Base-by-base conservation (phyloP, 2,329 filamentous ascomycete species). In the Aureobasidium subglaciale region DNA sequence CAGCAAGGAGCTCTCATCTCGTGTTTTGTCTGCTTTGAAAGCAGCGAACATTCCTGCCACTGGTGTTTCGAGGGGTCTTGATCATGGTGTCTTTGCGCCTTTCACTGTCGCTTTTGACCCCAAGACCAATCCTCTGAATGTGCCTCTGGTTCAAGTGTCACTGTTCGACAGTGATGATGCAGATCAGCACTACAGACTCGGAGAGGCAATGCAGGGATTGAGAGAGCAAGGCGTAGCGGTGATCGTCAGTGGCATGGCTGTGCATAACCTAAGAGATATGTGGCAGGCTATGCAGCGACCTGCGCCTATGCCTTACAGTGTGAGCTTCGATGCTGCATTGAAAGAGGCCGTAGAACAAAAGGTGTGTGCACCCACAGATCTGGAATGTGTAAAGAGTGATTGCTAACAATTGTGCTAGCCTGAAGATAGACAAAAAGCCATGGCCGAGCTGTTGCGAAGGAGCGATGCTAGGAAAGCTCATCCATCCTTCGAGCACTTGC, bases 21-120 rank as follows among this genome's bases (percentile, higher is more conserved):
- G 76, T 50, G 76, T 89, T 54, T 75, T 87, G 32, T 66, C 70
- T 15, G 67, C 79, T 49, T 72, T 89, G 5, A 70, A 72, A 3
- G 66, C 76, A 4, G 78, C 81, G 1, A 82, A 82, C 0, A 86
- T 90, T 63, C 73, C 79, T 53, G 78, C 81, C 1, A 72, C 81
- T 58, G 78, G 78, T 2, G 78, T 83, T 0, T 77, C 80, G 42
- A 74, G 86, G 37, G 87, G 86, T 0, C 73, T 89, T 1, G 87
- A 90, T 63, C 87, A 90, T 65, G 87, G 87, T 18, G 85, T 90
- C 22, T 90, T 85, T 77, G 84, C 81, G 0, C 80, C 81, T 10
- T 89, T 90, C 67, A 81, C 80, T 1, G 85, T 88, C 60, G 68
- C 68, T 5, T 72, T 73, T 59, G 59, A 69, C 48, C 68, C 69